Evolutionary conservation across 768 basidiomycete genomes (phyloP).

Genomic region (Hypsizygus marmoreus): DNA sequence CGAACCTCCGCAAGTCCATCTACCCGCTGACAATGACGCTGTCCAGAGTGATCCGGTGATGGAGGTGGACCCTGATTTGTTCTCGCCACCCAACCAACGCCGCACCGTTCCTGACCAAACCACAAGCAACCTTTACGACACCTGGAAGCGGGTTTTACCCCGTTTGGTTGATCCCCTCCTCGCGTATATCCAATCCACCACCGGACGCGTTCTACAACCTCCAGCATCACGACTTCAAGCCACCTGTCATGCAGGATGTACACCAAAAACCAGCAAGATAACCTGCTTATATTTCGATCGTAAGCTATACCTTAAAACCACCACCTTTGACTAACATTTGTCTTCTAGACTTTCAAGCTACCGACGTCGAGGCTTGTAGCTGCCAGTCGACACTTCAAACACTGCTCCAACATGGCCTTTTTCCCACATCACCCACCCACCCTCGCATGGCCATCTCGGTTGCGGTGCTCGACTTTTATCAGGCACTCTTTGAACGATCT

Average conservation of each 20-base stretch:
- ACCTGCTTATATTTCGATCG: slow-evolving; percentile 15
- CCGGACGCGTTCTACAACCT: neutral
- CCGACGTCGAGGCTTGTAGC: slow-evolving; percentile 17
- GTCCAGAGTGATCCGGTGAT: neutral
- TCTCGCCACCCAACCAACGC: neutral
- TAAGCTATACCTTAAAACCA: slow-evolving; percentile 2
- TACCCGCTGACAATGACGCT: neutral
- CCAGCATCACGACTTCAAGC: neutral
- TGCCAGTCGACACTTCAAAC: slow-evolving; percentile 22
- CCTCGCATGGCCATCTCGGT: slow-evolving; percentile 28
- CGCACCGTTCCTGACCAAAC: slow-evolving; percentile 1
- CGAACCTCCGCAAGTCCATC: neutral
- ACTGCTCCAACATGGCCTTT: slow-evolving; percentile 32
- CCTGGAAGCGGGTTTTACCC: slow-evolving; percentile 6
- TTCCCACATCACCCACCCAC: slow-evolving; percentile 29
- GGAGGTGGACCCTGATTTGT: slow-evolving; percentile 1
- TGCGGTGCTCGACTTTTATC: slow-evolving; percentile 33
- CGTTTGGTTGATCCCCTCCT: slow-evolving; percentile 2
- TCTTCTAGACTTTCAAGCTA: slow-evolving; percentile 17
- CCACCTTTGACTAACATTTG: neutral
- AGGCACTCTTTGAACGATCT: slow-evolving; percentile 34
- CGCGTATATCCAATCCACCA: neutral
- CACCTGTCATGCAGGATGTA: neutral
- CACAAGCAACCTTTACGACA: neutral
- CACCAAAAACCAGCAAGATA: slow-evolving; percentile 1